Percentiles rank a stretch among this genome's conserved stretches.
Conservation (phyloP, 371 early-diverging fungal genomes). For the Mucor racemosus region DNA sequence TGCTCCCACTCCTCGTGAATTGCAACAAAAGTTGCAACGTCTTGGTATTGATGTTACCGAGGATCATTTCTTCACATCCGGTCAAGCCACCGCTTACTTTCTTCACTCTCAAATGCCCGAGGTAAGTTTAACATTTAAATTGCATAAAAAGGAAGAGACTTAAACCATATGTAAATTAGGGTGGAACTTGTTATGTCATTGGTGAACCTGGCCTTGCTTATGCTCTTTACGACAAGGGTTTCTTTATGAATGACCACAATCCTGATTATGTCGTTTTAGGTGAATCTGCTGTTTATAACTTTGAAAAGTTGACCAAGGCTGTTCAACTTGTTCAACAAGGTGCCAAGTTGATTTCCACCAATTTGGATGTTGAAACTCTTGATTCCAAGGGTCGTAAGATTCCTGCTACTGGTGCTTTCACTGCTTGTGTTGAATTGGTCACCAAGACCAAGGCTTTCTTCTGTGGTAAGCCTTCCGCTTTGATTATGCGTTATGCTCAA, state of each 20-base stretch:
- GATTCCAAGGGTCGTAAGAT: slow-evolving; percentile 60
- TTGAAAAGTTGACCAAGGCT: slow-evolving; percentile 67
- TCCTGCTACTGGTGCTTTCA: slow-evolving; percentile 68
- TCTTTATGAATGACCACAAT: slow-evolving; percentile 68
- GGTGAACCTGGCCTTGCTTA: slow-evolving; percentile 72
- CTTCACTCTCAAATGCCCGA: slow-evolving; percentile 65
- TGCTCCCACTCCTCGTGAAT: slow-evolving; percentile 70
- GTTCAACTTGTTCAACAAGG: slow-evolving; percentile 62
- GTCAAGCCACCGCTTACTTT: slow-evolving; percentile 69
- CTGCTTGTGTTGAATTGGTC: slow-evolving; percentile 64
- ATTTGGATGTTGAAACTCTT: slow-evolving; percentile 68
- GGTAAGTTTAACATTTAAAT: slow-evolving; percentile 21
- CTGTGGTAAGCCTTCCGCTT: slow-evolving; percentile 69
- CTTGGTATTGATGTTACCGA: slow-evolving; percentile 66
- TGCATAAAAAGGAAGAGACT: background rate
- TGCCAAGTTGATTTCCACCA: slow-evolving; percentile 69
- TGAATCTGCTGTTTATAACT: slow-evolving; percentile 66
- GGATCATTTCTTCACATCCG: slow-evolving; percentile 69
- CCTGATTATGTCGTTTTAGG: slow-evolving; percentile 72
- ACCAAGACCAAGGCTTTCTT: slow-evolving; percentile 70
- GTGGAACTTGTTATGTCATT: slow-evolving; percentile 63
- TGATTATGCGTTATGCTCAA: slow-evolving; percentile 73
- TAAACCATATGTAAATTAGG: slow-evolving; percentile 26
- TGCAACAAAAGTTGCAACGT: slow-evolving; percentile 63
- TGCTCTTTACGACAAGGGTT: slow-evolving; percentile 70